Evolutionary conservation across 352 stramenopile genomes (phyloP).

Genomic region (Phytophthora niederhauseri): DNA sequence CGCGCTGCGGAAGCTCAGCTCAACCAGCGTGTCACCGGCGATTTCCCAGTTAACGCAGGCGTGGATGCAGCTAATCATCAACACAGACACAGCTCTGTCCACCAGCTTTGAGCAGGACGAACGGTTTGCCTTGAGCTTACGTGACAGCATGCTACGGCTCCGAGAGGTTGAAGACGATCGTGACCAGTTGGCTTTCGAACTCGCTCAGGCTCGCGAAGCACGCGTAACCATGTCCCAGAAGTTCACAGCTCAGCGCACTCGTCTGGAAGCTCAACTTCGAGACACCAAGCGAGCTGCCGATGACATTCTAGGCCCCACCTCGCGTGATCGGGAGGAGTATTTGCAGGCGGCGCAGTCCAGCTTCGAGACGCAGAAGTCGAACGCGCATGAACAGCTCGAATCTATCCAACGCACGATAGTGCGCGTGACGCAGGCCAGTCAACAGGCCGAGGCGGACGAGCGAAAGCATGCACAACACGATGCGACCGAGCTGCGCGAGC

Average conservation of each 20-base stretch:
- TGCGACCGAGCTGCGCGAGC: constrained; percentile 46
- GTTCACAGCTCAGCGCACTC: constrained; percentile 39
- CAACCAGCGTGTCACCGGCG: constrained; percentile 44
- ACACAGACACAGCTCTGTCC: constrained; percentile 43
- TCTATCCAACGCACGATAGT: constrained; percentile 34
- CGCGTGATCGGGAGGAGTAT: constrained; percentile 53
- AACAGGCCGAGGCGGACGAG: constrained; percentile 55
- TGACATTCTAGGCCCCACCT: constrained; percentile 42
- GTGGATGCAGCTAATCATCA: constrained; percentile 51
- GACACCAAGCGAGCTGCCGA: constrained; percentile 45
- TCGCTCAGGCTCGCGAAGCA: constrained; percentile 44
- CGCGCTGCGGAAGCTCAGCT: constrained; percentile 44
- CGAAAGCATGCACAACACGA: constrained; percentile 53
- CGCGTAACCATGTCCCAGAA: constrained; percentile 35
- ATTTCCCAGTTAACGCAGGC: constrained; percentile 42
- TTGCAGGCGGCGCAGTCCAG: constrained; percentile 40
- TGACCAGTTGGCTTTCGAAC: constrained; percentile 66
- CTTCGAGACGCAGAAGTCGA: constrained; percentile 48
- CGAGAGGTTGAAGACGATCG: constrained; percentile 68
- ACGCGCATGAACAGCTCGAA: constrained; percentile 42
- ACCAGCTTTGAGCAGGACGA: constrained; percentile 71
- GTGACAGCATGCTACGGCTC: constrained; percentile 60
- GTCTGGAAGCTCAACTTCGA: constrained; percentile 53
- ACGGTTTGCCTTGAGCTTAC: constrained; percentile 28
- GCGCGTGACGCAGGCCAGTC: constrained; percentile 46